Conservation (phyloP, 169 alveolate genomes). For the Plasmodium yoelii region DNA sequence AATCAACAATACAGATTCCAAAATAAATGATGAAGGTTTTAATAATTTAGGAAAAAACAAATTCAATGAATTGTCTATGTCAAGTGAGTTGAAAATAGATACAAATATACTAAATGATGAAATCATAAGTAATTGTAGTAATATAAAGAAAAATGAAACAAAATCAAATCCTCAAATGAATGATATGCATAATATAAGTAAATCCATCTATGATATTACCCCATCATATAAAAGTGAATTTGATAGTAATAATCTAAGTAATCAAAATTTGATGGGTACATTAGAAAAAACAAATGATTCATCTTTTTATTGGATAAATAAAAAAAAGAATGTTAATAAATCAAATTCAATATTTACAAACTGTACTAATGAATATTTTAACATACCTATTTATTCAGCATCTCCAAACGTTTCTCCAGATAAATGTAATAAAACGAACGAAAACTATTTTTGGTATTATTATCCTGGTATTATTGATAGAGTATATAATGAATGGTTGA, state of each 20-base stretch:
- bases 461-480: slow-evolving; percentile 73
- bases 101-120: too few relatives aligned
- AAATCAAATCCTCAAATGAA: too few relatives aligned
- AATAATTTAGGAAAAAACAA: too few relatives aligned
- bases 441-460: slow-evolving; percentile 70
- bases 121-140: too few relatives aligned
- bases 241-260: not conserved
- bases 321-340: not conserved
- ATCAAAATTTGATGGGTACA: not conserved
- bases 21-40: too few relatives aligned
- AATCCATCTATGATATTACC: too few relatives aligned
- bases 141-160: too few relatives aligned
- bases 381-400: slow-evolving; percentile 36
- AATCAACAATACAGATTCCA: too few relatives aligned
- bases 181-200: too few relatives aligned
- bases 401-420: slow-evolving; percentile 12
- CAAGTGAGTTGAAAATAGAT: too few relatives aligned
- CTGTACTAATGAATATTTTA: slow-evolving; percentile 27
- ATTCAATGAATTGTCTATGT: too few relatives aligned
- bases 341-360: slow-evolving; percentile 35
- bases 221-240: slow-evolving; percentile 13
- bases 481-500: slow-evolving; percentile 72
- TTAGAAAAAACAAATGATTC: not conserved
- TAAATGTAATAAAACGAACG: slow-evolving; percentile 11
- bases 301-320: slow-evolving; percentile 20